Conservation (phyloP, 768 basidiomycete species). For the Auricularia cornea region DNA sequence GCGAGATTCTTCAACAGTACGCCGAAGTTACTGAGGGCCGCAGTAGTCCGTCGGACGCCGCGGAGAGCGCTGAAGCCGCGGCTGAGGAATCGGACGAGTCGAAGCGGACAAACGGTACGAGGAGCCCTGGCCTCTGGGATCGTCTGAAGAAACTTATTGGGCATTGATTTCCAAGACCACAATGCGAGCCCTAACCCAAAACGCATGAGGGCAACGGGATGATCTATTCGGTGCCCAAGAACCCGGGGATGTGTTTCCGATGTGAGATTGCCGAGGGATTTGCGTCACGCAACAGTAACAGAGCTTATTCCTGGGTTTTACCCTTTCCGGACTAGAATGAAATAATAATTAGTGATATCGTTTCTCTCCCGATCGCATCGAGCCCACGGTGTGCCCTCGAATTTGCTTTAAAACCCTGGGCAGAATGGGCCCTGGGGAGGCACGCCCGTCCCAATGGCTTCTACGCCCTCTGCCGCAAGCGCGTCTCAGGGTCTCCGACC, state of each 20-base stretch:
- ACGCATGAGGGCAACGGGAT: background rate
- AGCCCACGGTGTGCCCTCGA: background rate
- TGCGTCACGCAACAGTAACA: background rate
- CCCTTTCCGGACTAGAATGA: background rate
- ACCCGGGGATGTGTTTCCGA: background rate
- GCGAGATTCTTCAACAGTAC: slow-evolving; percentile 79
- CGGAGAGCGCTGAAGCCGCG: background rate
- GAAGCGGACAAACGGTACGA: slow-evolving; percentile 15
- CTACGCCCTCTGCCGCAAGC: background rate
- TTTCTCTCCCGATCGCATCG: background rate
- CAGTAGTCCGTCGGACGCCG: slow-evolving; percentile 11
- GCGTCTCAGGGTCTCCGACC: background rate
- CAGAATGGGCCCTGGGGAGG: background rate
- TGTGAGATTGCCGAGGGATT: background rate
- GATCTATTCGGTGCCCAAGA: background rate
- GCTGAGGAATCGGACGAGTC: background rate
- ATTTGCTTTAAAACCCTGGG: background rate
- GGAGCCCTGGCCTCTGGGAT: slow-evolving; percentile 49
- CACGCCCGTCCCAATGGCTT: background rate
- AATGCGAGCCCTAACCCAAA: background rate
- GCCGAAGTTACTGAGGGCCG: slow-evolving; percentile 89
- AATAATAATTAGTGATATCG: background rate
- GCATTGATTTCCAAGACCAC: slow-evolving; percentile 7
- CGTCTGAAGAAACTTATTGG: slow-evolving; percentile 51
- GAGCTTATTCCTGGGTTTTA: background rate